Evolutionary conservation across 257 asterid genomes (phyloP), one percentile per base, ranked within the genome.

Genomic region (Dorcoceras hygrometricum): DNA sequence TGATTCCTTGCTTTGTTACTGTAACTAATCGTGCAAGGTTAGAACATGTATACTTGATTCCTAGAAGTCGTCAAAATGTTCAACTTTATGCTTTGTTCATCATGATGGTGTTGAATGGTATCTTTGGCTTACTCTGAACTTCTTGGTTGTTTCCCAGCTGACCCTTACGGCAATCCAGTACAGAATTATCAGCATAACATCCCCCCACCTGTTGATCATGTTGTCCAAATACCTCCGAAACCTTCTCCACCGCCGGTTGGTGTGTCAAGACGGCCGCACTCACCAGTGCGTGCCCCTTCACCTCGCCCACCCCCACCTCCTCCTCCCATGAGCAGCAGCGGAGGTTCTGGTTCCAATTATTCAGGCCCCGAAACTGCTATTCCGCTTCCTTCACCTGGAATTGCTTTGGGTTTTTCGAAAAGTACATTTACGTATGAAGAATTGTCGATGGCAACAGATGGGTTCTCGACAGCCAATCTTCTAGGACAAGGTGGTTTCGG

Each of bases 401-500:
- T 80, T 86, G 60, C 79, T 14, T 71, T 89, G 60, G 95, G 89
- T 8, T 75, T 83, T 69, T 75, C 97, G 9, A 79, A 83, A 76
- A 90, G 87, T 82, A 82, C 84, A 4, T 93, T 88, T 75, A 71
- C 95, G 0, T 85, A 82, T 10, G 99, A 93, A 66, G 99, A 93
- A 54, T 76, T 93, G 76, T 79, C 87, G 11, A 78, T 77, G 90
- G 99, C 96, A 34, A 93, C 97, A 0, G 97, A 90, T 71, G 99
- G 90, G 31, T 93, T 90, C 84, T 86, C 99, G 0, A 75, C 85
- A 19, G 96, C 95, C 16, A 93, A 88, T 81, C 92, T 93, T 67
- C 90, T 90, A 3, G 97, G 97, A 56, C 99, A 93, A 78, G 97
- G 99, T 50, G 99, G 97, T 50, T 93, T 93, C 57, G 97, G 99